A percentile compares a stretch with the other conserved stretches of the same genome.
phyloP scores from a whole-genome alignment of 192 early-diverging fungal genomes.

The Coemansia sp. region DNA sequence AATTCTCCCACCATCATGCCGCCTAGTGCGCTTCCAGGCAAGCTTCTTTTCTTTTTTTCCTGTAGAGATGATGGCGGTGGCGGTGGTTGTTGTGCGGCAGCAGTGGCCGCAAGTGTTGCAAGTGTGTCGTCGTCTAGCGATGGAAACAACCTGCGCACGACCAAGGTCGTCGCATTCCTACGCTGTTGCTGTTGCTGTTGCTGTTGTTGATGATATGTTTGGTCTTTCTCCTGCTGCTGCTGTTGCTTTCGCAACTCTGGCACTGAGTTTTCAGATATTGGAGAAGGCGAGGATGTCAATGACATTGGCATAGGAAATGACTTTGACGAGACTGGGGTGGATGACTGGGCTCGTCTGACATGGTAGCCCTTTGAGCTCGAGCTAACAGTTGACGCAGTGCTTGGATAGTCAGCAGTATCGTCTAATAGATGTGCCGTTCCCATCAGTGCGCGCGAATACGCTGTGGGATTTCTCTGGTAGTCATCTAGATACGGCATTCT shows the following conservation, averaged over 20 bases:
- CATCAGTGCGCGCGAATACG: slow-evolving; percentile 50
- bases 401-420: background rate
- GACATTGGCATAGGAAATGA: slow-evolving; percentile 4
- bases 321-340: slow-evolving; percentile 1
- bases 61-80: slow-evolving; percentile 5
- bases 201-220: background rate
- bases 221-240: background rate
- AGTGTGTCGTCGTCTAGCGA: slow-evolving; percentile 20
- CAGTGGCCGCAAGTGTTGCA: slow-evolving; percentile 11
- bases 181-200: slow-evolving; percentile 9
- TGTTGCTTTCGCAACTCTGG: background rate
- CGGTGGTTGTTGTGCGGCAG: slow-evolving; percentile 11
- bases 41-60: background rate
- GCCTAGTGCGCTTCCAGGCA: background rate
- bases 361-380: background rate
- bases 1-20: background rate
- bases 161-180: slow-evolving; percentile 21
- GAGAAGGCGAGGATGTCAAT: slow-evolving; percentile 2
- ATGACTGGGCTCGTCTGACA: slow-evolving; percentile 3
- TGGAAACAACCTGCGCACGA: slow-evolving; percentile 43
- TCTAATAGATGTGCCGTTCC: slow-evolving; percentile 14
- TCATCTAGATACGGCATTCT: slow-evolving; percentile 38
- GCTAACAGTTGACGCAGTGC: background rate
- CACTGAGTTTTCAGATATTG: background rate
- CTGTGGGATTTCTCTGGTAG: slow-evolving; percentile 50